phyloP scores from a whole-genome alignment of 768 basidiomycete species.

The Lanmaoa pseudosensibilis region DNA sequence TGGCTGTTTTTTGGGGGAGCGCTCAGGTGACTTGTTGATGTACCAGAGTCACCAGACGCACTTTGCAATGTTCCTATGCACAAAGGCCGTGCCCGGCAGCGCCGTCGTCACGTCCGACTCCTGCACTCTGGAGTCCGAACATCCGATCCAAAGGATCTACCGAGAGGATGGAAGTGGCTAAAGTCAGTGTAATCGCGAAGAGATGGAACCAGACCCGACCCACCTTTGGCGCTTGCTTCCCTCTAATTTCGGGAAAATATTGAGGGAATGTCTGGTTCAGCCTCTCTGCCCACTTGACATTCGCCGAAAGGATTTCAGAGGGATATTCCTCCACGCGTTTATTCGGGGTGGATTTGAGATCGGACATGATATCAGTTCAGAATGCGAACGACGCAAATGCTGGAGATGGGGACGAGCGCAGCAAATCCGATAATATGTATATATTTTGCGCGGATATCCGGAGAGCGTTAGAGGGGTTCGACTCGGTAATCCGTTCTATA shows the following conservation, averaged over 20 bases:
- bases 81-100: constrained; percentile 79
- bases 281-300: constrained; percentile 18
- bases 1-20: constrained; percentile 46
- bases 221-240: constrained; percentile 22
- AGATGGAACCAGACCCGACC: neutral
- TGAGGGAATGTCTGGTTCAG: constrained; percentile 22
- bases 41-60: neutral
- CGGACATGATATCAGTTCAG: neutral
- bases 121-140: constrained; percentile 83
- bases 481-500: neutral
- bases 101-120: constrained; percentile 70
- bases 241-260: constrained; percentile 19
- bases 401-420: neutral
- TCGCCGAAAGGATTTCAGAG: neutral
- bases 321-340: neutral
- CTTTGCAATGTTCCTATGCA: constrained; percentile 86
- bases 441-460: neutral
- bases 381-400: neutral
- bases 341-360: neutral
- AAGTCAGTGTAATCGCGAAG: neutral
- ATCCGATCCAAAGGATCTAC: constrained; percentile 78
- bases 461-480: neutral
- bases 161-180: no score
- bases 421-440: neutral
- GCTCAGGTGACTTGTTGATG: neutral